Percentiles rank a stretch among this genome's conserved stretches.
phyloP scores from a whole-genome alignment of 1,284 basidiomycete species.

The Cystobasidium sp. region DNA sequence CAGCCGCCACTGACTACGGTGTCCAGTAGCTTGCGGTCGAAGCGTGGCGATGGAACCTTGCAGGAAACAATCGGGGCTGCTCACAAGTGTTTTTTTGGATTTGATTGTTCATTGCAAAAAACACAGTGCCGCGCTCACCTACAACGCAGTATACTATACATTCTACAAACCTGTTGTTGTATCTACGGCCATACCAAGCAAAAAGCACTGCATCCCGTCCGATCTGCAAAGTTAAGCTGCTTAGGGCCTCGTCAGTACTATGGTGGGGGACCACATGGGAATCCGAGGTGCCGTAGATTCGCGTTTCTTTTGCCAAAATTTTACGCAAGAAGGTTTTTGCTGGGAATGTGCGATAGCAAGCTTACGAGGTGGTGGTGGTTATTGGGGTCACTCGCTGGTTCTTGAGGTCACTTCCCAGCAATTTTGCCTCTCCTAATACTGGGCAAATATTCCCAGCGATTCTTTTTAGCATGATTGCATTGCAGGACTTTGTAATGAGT shows the following conservation, averaged over 20 bases:
- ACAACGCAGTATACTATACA: not conserved
- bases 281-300: conserved; percentile 25
- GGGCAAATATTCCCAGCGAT: not conserved
- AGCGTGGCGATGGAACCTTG: too few species aligned
- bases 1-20: too few species aligned
- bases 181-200: conserved; percentile 21
- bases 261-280: conserved; percentile 13
- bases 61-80: too few species aligned
- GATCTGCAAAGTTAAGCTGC: conserved; percentile 21
- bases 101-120: too few species aligned
- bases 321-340: not conserved
- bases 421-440: not conserved
- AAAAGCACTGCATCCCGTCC: conserved; percentile 16
- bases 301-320: not conserved
- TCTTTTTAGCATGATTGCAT: too few species aligned
- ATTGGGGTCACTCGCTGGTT: not conserved
- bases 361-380: not conserved
- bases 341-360: too few species aligned
- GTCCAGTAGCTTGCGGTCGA: not conserved
- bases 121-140: not conserved
- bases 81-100: too few species aligned
- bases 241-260: conserved; percentile 29
- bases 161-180: not conserved
- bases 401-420: not conserved
- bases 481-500: not conserved